Evolutionary conservation across 1,139 yeast genomes (phyloP).

Genomic region (Geotrichum carabidarum): DNA sequence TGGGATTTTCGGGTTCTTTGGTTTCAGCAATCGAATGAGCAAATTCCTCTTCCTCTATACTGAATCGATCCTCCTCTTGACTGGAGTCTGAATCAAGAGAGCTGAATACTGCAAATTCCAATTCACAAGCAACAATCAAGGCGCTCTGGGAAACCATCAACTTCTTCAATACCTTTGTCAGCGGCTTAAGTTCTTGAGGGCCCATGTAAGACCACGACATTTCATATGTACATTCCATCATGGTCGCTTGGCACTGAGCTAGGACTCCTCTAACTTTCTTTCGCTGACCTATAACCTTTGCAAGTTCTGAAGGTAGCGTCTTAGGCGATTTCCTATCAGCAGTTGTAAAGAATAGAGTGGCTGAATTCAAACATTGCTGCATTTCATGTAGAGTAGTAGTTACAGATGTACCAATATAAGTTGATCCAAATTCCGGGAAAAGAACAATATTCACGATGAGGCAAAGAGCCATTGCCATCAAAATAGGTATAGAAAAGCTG

Average conservation of each 20-base stretch:
- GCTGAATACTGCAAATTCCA: constrained; percentile 39
- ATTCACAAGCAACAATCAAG: constrained; percentile 46
- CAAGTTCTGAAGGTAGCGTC: constrained; percentile 20
- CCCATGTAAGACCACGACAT: constrained; percentile 46
- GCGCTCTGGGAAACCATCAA: constrained; percentile 41
- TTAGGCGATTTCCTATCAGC: constrained; percentile 20
- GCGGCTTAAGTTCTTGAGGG: constrained; percentile 41
- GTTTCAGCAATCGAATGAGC: constrained; percentile 1
- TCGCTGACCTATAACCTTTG: constrained; percentile 20
- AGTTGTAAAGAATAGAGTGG: constrained; percentile 41
- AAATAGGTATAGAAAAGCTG: constrained; percentile 42
- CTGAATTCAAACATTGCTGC: constrained; percentile 39
- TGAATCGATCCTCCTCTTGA: neutral
- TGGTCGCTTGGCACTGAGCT: constrained; percentile 38
- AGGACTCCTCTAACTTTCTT: constrained; percentile 35
- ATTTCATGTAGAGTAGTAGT: constrained; percentile 41
- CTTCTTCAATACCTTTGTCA: constrained; percentile 36
- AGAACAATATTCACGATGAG: constrained; percentile 41
- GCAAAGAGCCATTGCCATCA: constrained; percentile 44
- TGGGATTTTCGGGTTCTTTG: constrained; percentile 2
- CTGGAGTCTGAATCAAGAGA: constrained; percentile 1
- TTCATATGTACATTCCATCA: constrained; percentile 47
- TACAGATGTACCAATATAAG: constrained; percentile 44
- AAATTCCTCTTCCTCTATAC: neutral
- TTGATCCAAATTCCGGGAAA: constrained; percentile 51